These are phyloP conservation scores for Rutstroemia sp. DNA, from an alignment of 2,329 filamentous ascomycete genomes.

Conservation along the genomic window DNA sequence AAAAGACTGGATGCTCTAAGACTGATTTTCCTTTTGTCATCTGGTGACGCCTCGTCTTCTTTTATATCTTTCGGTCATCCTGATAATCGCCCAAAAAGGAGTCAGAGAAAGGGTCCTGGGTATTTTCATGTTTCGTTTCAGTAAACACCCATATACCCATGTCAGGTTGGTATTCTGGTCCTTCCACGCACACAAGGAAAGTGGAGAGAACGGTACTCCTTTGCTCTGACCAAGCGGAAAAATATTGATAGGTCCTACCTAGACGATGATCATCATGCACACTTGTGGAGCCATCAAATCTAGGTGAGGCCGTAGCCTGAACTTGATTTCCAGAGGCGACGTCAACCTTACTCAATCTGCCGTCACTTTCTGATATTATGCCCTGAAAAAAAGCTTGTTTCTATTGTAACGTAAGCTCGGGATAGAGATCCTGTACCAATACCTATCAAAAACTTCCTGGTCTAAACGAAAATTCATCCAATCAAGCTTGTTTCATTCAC, in stretches of 20 bases:
- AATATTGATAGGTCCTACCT: background rate
- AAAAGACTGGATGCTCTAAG: constrained; percentile 7
- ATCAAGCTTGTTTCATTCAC: background rate
- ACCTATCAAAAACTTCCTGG: background rate
- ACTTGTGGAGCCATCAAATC: background rate
- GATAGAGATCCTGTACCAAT: background rate
- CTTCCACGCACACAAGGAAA: background rate
- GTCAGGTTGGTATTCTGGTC: background rate
- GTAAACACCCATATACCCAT: background rate
- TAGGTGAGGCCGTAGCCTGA: background rate
- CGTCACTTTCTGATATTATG: background rate
- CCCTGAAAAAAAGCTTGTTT: background rate
- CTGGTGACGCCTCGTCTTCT: background rate
- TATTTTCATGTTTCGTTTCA: background rate
- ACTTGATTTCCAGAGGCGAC: background rate
- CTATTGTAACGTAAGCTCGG: background rate
- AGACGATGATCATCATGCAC: background rate
- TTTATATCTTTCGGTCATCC: background rate
- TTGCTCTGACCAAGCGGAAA: background rate
- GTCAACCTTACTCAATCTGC: background rate
- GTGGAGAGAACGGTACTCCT: background rate
- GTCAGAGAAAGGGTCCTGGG: background rate
- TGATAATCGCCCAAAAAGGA: background rate
- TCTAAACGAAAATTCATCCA: background rate
- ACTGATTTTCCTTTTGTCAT: background rate